Percentiles rank a stretch among this genome's conserved stretches.
Conservation (phyloP, 176 grass and related monocot genomes). For the Thalia dealbata region DNA sequence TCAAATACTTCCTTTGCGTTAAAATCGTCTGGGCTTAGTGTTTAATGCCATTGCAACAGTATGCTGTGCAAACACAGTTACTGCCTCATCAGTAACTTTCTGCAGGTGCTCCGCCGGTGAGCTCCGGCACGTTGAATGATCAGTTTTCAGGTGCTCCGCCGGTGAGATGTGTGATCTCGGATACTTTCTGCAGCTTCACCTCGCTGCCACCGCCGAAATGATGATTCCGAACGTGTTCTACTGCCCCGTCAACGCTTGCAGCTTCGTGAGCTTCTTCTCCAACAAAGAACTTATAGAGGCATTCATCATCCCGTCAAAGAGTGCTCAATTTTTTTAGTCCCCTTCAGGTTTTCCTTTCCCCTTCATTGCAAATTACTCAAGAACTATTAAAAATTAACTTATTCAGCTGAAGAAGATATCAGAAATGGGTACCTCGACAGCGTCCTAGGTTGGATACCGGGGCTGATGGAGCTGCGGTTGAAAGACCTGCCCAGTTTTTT, state of each 20-base stretch:
- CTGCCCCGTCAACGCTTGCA: slow-evolving; percentile 62
- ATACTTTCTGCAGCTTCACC: slow-evolving; percentile 72
- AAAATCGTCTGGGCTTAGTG: no score
- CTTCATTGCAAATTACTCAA: background rate
- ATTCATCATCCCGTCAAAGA: slow-evolving; percentile 44
- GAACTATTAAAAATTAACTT: no score
- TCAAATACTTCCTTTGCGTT: no score
- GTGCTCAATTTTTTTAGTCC: slow-evolving; percentile 5
- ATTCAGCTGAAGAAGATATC: slow-evolving; percentile 33
- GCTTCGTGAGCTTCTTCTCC: slow-evolving; percentile 50
- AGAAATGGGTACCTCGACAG: slow-evolving; percentile 76
- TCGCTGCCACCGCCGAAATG: slow-evolving; percentile 40
- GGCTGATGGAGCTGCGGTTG: slow-evolving; percentile 34
- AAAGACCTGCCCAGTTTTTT: slow-evolving; percentile 72
- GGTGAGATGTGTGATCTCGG: slow-evolving; percentile 59
- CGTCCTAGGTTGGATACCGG: slow-evolving; percentile 49
- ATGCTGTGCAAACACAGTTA: no score
- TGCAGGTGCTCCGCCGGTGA: no score
- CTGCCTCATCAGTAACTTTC: no score
- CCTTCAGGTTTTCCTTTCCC: background rate
- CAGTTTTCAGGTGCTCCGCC: background rate
- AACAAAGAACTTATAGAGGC: slow-evolving; percentile 40
- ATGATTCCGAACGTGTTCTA: slow-evolving; percentile 47
- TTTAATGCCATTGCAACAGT: no score
- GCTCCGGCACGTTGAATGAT: no score